phyloP scores from a whole-genome alignment of 2,329 filamentous ascomycete species.

The Graphilbum fragrans region DNA sequence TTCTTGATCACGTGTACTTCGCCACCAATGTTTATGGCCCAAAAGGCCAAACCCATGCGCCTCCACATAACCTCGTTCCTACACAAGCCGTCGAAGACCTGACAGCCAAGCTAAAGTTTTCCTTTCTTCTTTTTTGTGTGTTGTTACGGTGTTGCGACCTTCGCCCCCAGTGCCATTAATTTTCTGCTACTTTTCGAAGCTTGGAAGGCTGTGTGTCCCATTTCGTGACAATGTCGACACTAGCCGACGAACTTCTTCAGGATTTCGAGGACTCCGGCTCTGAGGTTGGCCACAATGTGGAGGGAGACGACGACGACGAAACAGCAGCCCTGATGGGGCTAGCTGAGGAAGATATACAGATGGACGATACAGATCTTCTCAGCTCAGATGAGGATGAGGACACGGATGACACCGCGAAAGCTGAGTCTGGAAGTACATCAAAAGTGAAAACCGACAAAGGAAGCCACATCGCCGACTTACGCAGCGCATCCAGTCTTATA shows the following conservation, averaged over 20 bases:
- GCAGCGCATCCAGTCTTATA: conserved; percentile 70
- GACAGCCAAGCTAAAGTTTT: too few relatives aligned
- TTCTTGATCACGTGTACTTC: too few relatives aligned
- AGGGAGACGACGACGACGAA: conserved; percentile 33
- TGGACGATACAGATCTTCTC: conserved; percentile 47
- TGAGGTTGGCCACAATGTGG: conserved; percentile 53
- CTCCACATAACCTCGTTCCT: too few relatives aligned
- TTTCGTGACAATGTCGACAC: conserved; percentile 59
- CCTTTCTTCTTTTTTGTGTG: too few relatives aligned
- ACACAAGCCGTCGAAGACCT: too few relatives aligned
- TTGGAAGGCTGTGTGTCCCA: too few relatives aligned
- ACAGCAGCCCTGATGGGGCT: conserved; percentile 23
- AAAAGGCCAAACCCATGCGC: too few relatives aligned
- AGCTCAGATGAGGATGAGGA: conserved; percentile 49
- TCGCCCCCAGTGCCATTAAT: too few relatives aligned
- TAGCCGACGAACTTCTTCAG: conserved; percentile 84
- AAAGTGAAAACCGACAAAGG: conserved; percentile 76
- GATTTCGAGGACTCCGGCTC: conserved; percentile 82
- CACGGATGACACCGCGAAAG: conserved; percentile 33
- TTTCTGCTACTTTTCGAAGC: background rate
- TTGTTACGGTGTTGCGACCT: too few relatives aligned
- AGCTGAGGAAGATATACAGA: conserved; percentile 36
- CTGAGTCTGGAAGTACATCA: conserved; percentile 54
- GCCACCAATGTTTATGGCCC: too few relatives aligned
- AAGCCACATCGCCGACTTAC: conserved; percentile 65